A percentile compares a stretch with the other conserved stretches of the same genome.
Evolutionary conservation across 2,329 filamentous ascomycete species (phyloP).

Genomic region (Aspergillus sp.): DNA sequence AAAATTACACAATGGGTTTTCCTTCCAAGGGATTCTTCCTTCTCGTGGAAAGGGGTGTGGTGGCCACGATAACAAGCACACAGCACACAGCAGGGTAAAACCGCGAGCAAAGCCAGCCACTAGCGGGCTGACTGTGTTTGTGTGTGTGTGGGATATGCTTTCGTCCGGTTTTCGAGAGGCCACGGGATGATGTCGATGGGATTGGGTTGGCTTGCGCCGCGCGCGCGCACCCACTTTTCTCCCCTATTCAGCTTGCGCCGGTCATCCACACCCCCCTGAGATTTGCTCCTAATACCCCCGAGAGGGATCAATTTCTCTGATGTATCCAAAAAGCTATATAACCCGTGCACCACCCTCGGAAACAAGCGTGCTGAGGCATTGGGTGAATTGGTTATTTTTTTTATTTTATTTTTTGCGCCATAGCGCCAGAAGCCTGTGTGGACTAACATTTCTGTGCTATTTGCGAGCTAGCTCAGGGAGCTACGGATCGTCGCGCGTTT

Average conservation of each 20-base stretch:
- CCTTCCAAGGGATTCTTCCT: too few species aligned
- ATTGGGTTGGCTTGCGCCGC: neutral
- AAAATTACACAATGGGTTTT: neutral
- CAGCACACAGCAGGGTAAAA: neutral
- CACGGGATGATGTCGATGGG: neutral
- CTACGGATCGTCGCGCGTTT: slow-evolving; percentile 1
- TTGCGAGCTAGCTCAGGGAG: slow-evolving; percentile 6
- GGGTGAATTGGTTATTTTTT: neutral
- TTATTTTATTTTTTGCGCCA: too few species aligned
- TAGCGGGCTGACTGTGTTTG: neutral
- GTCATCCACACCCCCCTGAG: neutral
- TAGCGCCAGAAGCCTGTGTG: neutral
- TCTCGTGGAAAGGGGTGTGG: neutral
- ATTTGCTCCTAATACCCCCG: neutral
- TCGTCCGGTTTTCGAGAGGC: neutral
- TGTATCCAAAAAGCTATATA: slow-evolving; percentile 16
- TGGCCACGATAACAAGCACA: neutral
- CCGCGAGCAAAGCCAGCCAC: neutral
- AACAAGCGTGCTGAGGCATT: neutral
- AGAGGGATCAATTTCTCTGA: slow-evolving; percentile 14
- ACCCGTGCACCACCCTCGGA: slow-evolving; percentile 5
- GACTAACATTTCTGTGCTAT: too few species aligned
- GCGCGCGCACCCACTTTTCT: too few species aligned
- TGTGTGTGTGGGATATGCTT: neutral
- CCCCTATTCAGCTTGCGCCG: neutral